Evolutionary conservation across 352 stramenopile genomes (phyloP).

Genomic region (Globisporangium paddicum): DNA sequence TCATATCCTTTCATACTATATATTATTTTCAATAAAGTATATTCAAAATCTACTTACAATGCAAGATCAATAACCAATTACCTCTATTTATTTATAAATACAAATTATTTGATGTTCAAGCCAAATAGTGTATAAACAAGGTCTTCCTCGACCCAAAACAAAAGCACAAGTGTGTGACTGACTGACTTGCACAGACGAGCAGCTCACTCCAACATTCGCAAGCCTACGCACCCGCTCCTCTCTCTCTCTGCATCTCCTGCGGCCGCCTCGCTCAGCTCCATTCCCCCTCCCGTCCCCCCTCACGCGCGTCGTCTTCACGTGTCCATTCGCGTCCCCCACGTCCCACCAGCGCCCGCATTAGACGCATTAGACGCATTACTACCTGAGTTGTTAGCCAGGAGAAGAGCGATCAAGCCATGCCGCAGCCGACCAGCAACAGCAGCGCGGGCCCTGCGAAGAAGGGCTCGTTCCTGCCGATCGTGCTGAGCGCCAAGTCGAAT

Average conservation of each 20-base stretch:
- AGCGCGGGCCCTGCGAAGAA: slow-evolving; percentile 19
- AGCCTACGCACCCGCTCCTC: background rate
- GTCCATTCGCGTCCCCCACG: background rate
- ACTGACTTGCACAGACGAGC: background rate
- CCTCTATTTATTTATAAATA: too few relatives aligned
- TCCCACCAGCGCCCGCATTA: background rate
- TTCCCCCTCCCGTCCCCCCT: background rate
- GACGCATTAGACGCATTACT: background rate
- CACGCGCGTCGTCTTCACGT: background rate
- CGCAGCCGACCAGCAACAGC: slow-evolving; percentile 15
- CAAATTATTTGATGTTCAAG: background rate
- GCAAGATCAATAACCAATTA: too few relatives aligned
- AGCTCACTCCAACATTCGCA: background rate
- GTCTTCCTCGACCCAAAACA: background rate
- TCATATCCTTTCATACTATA: background rate
- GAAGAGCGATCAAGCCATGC: slow-evolving; percentile 13
- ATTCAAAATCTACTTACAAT: too few relatives aligned
- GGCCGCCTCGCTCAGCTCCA: background rate
- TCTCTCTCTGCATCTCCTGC: background rate
- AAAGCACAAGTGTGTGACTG: background rate
- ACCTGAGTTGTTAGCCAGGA: too few relatives aligned
- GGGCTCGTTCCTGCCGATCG: slow-evolving; percentile 33
- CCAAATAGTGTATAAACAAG: background rate
- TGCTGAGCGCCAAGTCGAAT: slow-evolving; percentile 21
- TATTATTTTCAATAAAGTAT: too few relatives aligned